Percentiles rank a stretch among this genome's conserved stretches.
These are phyloP conservation scores for Limonium bicolor DNA, from an alignment of 148 eudicot species.

Conservation along the genomic window DNA sequence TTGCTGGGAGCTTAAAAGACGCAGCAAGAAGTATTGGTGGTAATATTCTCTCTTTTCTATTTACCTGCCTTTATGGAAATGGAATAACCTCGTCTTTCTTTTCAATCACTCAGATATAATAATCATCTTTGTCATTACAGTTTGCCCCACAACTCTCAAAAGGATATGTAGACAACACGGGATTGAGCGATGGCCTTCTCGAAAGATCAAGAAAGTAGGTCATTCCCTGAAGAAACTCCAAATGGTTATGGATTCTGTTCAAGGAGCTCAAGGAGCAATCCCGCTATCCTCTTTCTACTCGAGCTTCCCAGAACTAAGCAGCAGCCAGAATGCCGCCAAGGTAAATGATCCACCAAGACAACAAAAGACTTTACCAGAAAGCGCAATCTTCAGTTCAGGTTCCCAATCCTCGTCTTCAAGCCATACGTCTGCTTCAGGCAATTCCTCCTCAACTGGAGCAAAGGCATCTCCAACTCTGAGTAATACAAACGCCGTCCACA, in stretches of 20 bases:
- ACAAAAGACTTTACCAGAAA: conserved; percentile 23
- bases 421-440: conserved; percentile 56
- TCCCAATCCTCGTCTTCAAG: conserved; percentile 49
- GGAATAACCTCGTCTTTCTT: too few relatives aligned
- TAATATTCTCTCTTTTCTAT: too few relatives aligned
- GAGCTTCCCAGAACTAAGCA: conserved; percentile 57
- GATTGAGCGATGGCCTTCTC: conserved; percentile 87
- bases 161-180: conserved; percentile 95
- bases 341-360: conserved; percentile 19
- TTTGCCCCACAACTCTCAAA: conserved; percentile 92
- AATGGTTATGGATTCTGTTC: conserved; percentile 71
- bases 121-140: conserved; percentile 26
- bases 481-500: conserved; percentile 12
- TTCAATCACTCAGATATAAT: not conserved
- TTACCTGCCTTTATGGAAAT: too few relatives aligned
- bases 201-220: conserved; percentile 91
- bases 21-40: conserved; percentile 92
- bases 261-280: conserved; percentile 73
- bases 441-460: conserved; percentile 28
- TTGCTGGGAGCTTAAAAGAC: conserved; percentile 87
- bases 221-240: conserved; percentile 84
- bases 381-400: conserved; percentile 24
- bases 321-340: conserved; percentile 21
- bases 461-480: conserved; percentile 15
- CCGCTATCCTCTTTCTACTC: conserved; percentile 64